Conservation (phyloP, 2,329 filamentous ascomycete species). For the Chaetomium olivaceum region DNA sequence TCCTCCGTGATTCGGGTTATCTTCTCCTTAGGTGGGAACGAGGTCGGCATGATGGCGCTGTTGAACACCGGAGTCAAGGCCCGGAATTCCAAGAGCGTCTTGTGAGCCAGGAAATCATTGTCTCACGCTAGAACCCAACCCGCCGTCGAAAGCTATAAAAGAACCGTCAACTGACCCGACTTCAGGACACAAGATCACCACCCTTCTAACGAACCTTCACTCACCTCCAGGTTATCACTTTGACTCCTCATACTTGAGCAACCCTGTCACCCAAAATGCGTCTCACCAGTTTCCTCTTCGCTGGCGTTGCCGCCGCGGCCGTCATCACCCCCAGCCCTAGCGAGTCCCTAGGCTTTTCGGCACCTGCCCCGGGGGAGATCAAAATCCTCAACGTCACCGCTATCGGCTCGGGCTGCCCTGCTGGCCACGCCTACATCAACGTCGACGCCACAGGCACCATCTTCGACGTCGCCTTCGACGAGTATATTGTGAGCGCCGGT, state of each 20-base stretch:
- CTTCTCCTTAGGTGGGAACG: not conserved
- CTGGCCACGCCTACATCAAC: slow-evolving; percentile 33
- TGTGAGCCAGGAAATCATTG: not conserved
- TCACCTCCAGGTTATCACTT: not conserved
- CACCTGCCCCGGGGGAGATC: slow-evolving; percentile 22
- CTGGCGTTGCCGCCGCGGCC: slow-evolving; percentile 21
- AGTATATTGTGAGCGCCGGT: slow-evolving; percentile 35
- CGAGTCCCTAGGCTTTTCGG: slow-evolving; percentile 9
- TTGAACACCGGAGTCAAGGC: not conserved
- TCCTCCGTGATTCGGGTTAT: not conserved
- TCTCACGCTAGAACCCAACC: not conserved
- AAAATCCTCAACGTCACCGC: slow-evolving; percentile 33
- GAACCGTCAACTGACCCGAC: not conserved
- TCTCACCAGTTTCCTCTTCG: slow-evolving; percentile 23
- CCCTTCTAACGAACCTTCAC: not conserved
- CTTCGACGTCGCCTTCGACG: slow-evolving; percentile 38
- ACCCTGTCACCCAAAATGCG: slow-evolving; percentile 24
- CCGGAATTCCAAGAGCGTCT: not conserved
- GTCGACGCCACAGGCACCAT: slow-evolving; percentile 33
- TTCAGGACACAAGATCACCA: not conserved
- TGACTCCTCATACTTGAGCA: not conserved
- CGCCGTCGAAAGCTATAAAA: not conserved
- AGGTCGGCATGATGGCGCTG: not conserved
- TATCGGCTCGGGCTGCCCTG: slow-evolving; percentile 33
- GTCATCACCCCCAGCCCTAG: slow-evolving; percentile 7